These are phyloP conservation scores for Lachnellula willkommii DNA, from an alignment of 2,329 filamentous ascomycete genomes.

Conservation along the genomic window DNA sequence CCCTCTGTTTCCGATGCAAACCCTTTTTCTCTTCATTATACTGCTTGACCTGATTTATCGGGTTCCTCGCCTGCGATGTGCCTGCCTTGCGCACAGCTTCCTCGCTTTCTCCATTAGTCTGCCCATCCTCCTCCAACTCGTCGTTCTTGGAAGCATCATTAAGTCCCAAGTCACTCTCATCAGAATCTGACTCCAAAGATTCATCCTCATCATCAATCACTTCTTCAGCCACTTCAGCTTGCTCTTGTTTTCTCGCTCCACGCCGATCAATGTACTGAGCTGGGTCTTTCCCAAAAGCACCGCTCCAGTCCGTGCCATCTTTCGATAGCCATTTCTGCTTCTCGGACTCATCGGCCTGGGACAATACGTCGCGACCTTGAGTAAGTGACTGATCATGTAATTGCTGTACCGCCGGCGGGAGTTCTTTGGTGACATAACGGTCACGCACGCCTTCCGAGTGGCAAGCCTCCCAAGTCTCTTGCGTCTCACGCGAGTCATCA, in stretches of 20 bases:
- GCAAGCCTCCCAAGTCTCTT: conserved; percentile 91
- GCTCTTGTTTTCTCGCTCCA: conserved; percentile 2
- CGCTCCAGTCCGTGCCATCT: conserved; percentile 79
- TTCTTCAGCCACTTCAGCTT: conserved; percentile 13
- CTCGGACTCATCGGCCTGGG: conserved; percentile 64
- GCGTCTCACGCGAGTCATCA: conserved; percentile 87
- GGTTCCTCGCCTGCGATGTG: conserved; percentile 39
- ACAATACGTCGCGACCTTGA: conserved; percentile 74
- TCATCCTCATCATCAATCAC: conserved; percentile 23
- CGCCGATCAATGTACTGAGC: conserved; percentile 28
- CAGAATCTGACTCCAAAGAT: conserved; percentile 13
- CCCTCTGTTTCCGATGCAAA: conserved; percentile 79
- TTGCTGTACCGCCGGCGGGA: conserved; percentile 66
- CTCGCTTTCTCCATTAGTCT: background rate
- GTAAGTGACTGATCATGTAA: conserved; percentile 78
- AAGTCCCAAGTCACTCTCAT: conserved; percentile 49
- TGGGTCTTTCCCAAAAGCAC: conserved; percentile 77
- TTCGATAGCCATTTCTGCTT: conserved; percentile 73
- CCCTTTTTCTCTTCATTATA: conserved; percentile 65
- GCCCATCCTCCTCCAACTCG: background rate
- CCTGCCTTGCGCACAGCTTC: conserved; percentile 1
- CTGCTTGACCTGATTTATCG: conserved; percentile 52
- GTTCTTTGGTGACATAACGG: conserved; percentile 63
- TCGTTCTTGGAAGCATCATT: conserved; percentile 42
- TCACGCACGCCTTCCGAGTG: conserved; percentile 77